Evolutionary conservation across 1,284 basidiomycete species (phyloP).

Genomic region (Rhodotorula sp.): DNA sequence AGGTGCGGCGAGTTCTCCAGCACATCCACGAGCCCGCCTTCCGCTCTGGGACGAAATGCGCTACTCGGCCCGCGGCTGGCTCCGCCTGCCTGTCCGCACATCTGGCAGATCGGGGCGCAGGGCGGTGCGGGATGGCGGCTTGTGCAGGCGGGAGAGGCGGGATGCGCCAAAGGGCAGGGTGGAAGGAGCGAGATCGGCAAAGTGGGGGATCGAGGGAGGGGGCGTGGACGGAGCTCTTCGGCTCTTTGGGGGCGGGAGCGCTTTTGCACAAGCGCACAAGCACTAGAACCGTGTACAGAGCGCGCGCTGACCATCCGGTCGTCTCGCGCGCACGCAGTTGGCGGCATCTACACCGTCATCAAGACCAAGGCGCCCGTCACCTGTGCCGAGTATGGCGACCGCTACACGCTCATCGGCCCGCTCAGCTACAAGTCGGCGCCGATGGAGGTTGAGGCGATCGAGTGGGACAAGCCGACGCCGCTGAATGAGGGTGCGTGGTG

Average conservation of each 20-base stretch:
- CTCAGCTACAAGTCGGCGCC: constrained; percentile 96
- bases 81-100: too few relatives aligned
- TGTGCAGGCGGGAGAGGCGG: background rate
- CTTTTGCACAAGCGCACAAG: background rate
- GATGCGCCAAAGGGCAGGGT: background rate
- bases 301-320: too few relatives aligned
- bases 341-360: constrained; percentile 98
- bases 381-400: constrained; percentile 74
- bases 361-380: constrained; percentile 99
- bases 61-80: too few relatives aligned
- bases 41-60: background rate
- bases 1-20: background rate
- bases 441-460: constrained; percentile 95
- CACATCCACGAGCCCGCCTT: background rate
- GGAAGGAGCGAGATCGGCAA: background rate
- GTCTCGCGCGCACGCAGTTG: constrained; percentile 59
- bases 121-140: too few relatives aligned
- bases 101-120: too few relatives aligned
- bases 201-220: background rate
- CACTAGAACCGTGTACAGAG: background rate
- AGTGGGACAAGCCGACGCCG: constrained; percentile 59
- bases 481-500: constrained; percentile 23
- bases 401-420: constrained; percentile 90
- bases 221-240: background rate
- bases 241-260: too few relatives aligned